Percentiles rank a stretch among this genome's conserved stretches.
Evolutionary conservation across 257 asterid genomes (phyloP).

Genomic region (Paraleonurus japonicus): DNA sequence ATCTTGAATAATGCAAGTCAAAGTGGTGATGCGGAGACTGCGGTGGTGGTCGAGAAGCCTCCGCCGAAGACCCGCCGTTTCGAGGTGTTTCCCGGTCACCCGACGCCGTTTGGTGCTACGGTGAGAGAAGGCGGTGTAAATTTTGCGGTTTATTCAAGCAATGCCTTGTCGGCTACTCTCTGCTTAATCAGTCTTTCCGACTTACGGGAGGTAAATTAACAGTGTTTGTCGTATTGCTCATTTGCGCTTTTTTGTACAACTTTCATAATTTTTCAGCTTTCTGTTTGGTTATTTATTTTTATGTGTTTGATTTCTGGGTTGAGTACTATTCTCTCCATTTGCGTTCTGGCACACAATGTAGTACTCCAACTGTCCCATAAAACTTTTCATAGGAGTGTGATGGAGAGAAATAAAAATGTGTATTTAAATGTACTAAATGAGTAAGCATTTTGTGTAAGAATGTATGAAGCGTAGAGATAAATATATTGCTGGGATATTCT

Average conservation of each 20-base stretch:
- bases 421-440: too few relatives aligned
- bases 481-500: too few relatives aligned
- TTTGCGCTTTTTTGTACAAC: not conserved
- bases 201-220: conserved; percentile 50
- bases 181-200: conserved; percentile 71
- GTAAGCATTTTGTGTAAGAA: too few relatives aligned
- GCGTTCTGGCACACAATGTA: too few relatives aligned
- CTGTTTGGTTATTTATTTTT: not conserved
- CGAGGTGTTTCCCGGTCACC: conserved; percentile 65
- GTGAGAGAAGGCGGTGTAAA: conserved; percentile 78
- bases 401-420: too few relatives aligned
- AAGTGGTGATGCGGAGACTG: conserved; percentile 52
- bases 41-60: conserved; percentile 69
- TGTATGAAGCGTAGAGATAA: too few relatives aligned
- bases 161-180: conserved; percentile 70
- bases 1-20: conserved; percentile 33
- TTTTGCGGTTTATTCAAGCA: conserved; percentile 62
- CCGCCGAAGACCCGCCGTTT: conserved; percentile 39
- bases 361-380: too few relatives aligned
- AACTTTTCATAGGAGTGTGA: too few relatives aligned
- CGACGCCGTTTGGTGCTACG: conserved; percentile 95
- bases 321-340: not conserved
- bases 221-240: conserved; percentile 3
- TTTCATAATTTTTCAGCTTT: not conserved
- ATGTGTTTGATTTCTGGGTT: not conserved